Evolutionary conservation across 495 filamentous ascomycete genomes (phyloP).

Genomic region (Staphylotrichum longicolle): DNA sequence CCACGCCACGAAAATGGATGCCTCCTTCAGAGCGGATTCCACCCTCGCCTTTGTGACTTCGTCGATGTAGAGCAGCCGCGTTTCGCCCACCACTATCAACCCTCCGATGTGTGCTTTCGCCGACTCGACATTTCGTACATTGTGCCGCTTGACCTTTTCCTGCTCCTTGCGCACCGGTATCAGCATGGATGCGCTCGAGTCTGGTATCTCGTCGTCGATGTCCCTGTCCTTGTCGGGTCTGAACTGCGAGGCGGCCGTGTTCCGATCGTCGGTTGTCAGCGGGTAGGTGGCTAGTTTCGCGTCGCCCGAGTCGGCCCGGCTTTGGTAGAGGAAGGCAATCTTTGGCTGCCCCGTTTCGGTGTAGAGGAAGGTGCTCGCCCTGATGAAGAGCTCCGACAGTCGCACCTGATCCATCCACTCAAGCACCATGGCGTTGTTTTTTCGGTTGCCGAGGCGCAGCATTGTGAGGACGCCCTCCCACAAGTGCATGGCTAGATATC

Average conservation of each 20-base stretch:
- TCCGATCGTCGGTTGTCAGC: slow-evolving; percentile 51
- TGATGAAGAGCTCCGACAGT: slow-evolving; percentile 83
- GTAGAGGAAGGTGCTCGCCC: slow-evolving; percentile 77
- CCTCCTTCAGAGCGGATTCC: slow-evolving; percentile 61
- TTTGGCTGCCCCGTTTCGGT: slow-evolving; percentile 69
- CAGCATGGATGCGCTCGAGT: slow-evolving; percentile 72
- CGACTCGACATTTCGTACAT: slow-evolving; percentile 47
- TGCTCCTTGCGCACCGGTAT: slow-evolving; percentile 71
- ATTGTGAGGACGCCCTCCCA: slow-evolving; percentile 88
- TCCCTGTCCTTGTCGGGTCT: slow-evolving; percentile 47
- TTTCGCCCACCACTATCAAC: slow-evolving; percentile 81
- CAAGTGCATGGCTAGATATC: slow-evolving; percentile 79
- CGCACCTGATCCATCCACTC: slow-evolving; percentile 69
- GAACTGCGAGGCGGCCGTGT: slow-evolving; percentile 45
- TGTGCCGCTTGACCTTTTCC: slow-evolving; percentile 50
- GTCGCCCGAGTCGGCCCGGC: slow-evolving; percentile 59
- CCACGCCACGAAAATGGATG: slow-evolving; percentile 86
- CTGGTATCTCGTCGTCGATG: slow-evolving; percentile 58
- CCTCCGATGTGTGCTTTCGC: slow-evolving; percentile 59
- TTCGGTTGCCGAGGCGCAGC: slow-evolving; percentile 54
- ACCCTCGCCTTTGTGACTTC: slow-evolving; percentile 62
- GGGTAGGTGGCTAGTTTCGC: slow-evolving; percentile 60
- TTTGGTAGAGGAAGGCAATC: slow-evolving; percentile 81
- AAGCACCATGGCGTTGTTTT: slow-evolving; percentile 54
- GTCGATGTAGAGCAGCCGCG: slow-evolving; percentile 76